phyloP scores from a whole-genome alignment of 768 basidiomycete genomes.

The Phlebiopsis flavidoalba region DNA sequence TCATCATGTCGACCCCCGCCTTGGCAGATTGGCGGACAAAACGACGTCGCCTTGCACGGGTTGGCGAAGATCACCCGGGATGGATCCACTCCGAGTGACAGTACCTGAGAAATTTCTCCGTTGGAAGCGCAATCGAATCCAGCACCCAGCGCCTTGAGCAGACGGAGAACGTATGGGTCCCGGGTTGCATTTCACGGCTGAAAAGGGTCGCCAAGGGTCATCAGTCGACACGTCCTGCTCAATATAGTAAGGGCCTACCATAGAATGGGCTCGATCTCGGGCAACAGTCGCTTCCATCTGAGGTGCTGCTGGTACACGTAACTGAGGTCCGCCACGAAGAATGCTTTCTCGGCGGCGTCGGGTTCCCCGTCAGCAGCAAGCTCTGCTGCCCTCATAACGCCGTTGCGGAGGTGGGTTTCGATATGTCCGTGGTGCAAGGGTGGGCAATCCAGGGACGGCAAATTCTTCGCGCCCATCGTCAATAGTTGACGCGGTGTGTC shows the following conservation, averaged over 20 bases:
- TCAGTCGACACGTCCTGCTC: slow-evolving; percentile 17
- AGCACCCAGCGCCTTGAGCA: slow-evolving; percentile 84
- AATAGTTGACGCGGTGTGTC: background rate
- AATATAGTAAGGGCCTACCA: slow-evolving; percentile 47
- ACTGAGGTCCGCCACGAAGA: slow-evolving; percentile 93
- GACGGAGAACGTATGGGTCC: slow-evolving; percentile 90
- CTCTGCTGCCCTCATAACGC: slow-evolving; percentile 62
- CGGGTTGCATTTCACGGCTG: slow-evolving; percentile 97
- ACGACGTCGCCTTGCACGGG: slow-evolving; percentile 95
- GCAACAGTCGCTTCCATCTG: slow-evolving; percentile 74
- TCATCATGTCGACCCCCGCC: slow-evolving; percentile 86
- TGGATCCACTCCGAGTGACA: slow-evolving; percentile 68
- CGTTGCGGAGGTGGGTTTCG: slow-evolving; percentile 68
- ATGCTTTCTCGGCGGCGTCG: slow-evolving; percentile 84
- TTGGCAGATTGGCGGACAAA: slow-evolving; percentile 82
- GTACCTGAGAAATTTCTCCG: slow-evolving; percentile 81
- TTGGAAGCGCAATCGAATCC: slow-evolving; percentile 98
- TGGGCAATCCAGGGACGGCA: slow-evolving; percentile 59
- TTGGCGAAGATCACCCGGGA: slow-evolving; percentile 94
- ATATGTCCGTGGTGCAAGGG: slow-evolving; percentile 65
- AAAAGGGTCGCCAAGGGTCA: slow-evolving; percentile 7
- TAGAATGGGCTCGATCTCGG: slow-evolving; percentile 92
- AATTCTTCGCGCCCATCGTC: slow-evolving; percentile 32
- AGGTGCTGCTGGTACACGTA: slow-evolving; percentile 81
- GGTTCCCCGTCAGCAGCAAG: slow-evolving; percentile 47